Percentiles rank a stretch among this genome's conserved stretches.
phyloP scores from a whole-genome alignment of 257 asterid genomes.

The Solanum boliviense region DNA sequence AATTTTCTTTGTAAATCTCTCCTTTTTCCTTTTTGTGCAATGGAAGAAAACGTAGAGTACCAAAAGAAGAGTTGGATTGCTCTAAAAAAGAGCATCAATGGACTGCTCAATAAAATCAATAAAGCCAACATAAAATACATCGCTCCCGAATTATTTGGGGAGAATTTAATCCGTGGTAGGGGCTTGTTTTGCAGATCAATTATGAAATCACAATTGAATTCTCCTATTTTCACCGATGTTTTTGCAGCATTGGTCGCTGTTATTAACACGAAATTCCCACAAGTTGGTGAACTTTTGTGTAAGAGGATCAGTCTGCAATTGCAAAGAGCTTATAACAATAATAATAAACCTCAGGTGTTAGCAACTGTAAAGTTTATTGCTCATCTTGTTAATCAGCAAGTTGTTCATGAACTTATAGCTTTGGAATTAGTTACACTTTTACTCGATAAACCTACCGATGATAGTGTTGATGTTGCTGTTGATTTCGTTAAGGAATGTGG shows the following conservation, averaged over 20 bases:
- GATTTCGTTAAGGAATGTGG: background rate
- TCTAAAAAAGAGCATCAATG: background rate
- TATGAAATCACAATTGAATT: background rate
- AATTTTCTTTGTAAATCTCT: background rate
- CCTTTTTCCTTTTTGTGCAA: background rate
- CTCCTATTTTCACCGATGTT: background rate
- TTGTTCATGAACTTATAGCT: background rate
- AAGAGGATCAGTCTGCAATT: background rate
- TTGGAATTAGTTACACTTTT: background rate
- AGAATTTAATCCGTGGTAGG: background rate
- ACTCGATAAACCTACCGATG: background rate
- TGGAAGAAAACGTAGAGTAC: background rate
- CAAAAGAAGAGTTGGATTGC: background rate
- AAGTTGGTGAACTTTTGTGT: background rate
- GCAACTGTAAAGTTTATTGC: background rate
- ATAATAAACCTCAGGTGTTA: background rate
- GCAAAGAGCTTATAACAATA: background rate
- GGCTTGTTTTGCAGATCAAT: background rate
- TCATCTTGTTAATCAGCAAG: background rate
- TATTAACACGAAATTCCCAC: background rate
- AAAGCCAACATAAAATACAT: background rate
- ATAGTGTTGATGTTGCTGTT: background rate
- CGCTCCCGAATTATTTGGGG: background rate
- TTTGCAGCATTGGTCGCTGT: background rate
- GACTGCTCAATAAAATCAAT: background rate